phyloP scores from a whole-genome alignment of 2,329 filamentous ascomycete genomes.

The Scedosporium boydii region DNA sequence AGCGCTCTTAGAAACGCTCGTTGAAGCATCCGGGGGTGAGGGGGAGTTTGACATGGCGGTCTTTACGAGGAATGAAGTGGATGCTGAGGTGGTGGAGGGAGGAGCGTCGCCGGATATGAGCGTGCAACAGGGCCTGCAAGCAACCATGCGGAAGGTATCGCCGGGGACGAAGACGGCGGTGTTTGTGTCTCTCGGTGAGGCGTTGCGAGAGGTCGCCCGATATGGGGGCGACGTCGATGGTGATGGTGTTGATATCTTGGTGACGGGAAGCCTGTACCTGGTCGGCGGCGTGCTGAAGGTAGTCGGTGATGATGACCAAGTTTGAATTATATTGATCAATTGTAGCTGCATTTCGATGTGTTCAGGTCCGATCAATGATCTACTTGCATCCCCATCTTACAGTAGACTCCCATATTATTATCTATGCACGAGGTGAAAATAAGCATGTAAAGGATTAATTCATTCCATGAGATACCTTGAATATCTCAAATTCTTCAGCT shows the following conservation, averaged over 20 bases:
- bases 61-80: conserved; percentile 65
- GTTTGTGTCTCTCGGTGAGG: conserved; percentile 62
- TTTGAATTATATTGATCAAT: background rate
- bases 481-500: no score
- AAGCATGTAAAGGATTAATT: no score
- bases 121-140: conserved; percentile 60
- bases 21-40: conserved; percentile 38
- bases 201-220: conserved; percentile 47
- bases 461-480: no score
- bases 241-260: conserved; percentile 50
- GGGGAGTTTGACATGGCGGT: conserved; percentile 60
- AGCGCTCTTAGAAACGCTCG: conserved; percentile 53
- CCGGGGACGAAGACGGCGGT: conserved; percentile 35
- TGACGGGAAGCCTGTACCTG: conserved; percentile 78
- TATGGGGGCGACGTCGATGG: conserved; percentile 19
- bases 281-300: conserved; percentile 60
- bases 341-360: background rate
- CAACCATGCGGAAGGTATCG: conserved; percentile 48
- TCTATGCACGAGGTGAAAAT: no score
- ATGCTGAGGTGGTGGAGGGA: conserved; percentile 4
- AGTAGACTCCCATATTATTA: no score
- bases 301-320: background rate
- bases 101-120: conserved; percentile 34
- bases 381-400: background rate
- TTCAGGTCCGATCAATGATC: background rate